Evolutionary conservation across 768 basidiomycete species (phyloP), one percentile per base, ranked within the genome.

Genomic region (Tricholoma bakamatsutake): DNA sequence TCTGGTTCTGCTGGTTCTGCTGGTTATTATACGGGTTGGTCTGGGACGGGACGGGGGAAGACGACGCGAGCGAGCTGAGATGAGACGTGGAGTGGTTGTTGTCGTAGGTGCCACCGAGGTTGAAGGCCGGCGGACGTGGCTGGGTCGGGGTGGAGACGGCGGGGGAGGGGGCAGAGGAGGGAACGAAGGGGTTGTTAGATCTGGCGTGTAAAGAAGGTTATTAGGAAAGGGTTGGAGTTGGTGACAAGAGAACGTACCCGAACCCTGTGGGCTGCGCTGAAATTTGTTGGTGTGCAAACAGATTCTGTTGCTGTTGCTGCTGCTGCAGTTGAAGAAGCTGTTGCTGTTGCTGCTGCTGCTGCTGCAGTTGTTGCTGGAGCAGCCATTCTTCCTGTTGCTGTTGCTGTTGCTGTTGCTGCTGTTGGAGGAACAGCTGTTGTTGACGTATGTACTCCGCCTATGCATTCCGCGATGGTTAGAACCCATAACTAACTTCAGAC

Each of bases 181-280:
- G 80, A 0, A 93, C 95, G 64, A 99, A 98, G 0, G 97, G 97
- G 67, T 99, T 99, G 78, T 98, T 98, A 34, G 92, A 88, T 8
- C 92, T 91, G 60, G 69, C 4, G 65, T 11, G 52, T 68, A n/a
- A 64, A 63, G 12, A 55, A 57, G 33, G 24, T 69, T 62, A 27
- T 37, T n/a, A 28, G 40, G 35, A 33, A 40, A 31, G 55, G 43
- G n/a, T 11, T 50, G 56, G 15, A n/a, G 28, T 47, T 18, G 9
- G 24, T 21, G 31, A 54, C 4, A 33, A 15, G 13, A 15, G 33
- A 43, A 69, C 84, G 28, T 63, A 86, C 83, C 88, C 88, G 54
- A 90, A 91, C 17, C 88, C 87, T 7, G 90, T 92, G 4, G 86
- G 83, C 59, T 91, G 86, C 0, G 78, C 65, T 28, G 75, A 60